Evolutionary conservation across 2,329 filamentous ascomycete genomes (phyloP).

Genomic region (Cytospora piceicola): DNA sequence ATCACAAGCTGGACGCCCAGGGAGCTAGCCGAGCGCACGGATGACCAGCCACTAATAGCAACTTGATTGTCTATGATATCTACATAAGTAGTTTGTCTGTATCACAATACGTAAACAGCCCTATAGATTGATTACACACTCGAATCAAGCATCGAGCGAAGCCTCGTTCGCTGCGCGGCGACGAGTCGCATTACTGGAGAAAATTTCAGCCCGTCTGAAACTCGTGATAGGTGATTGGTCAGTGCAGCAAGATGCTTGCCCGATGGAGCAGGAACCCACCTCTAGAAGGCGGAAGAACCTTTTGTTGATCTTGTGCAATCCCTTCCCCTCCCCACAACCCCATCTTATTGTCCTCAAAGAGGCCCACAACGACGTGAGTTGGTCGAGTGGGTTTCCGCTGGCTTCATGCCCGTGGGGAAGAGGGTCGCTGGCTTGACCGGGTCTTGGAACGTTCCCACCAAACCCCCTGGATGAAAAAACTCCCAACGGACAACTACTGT

Average conservation of each 20-base stretch:
- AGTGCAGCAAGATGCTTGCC: neutral
- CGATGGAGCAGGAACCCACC: slow-evolving; percentile 7
- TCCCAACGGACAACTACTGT: neutral
- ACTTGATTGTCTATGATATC: neutral
- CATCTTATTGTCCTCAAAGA: slow-evolving; percentile 17
- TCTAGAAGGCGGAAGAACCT: neutral
- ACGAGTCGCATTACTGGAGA: slow-evolving; percentile 21
- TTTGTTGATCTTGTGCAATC: neutral
- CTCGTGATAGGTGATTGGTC: slow-evolving; percentile 13
- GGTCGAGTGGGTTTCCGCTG: slow-evolving; percentile 18
- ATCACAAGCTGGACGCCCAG: slow-evolving; percentile 23
- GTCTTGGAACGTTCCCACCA: neutral
- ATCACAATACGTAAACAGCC: neutral
- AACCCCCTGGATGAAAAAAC: neutral
- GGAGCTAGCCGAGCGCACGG: neutral
- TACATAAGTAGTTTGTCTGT: too few relatives aligned
- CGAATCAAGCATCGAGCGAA: slow-evolving; percentile 14
- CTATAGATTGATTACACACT: neutral
- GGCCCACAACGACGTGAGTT: slow-evolving; percentile 17
- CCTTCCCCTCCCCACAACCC: slow-evolving; percentile 18
- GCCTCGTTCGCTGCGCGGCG: slow-evolving; percentile 16
- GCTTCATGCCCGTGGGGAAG: slow-evolving; percentile 21
- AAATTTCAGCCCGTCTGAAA: slow-evolving; percentile 13
- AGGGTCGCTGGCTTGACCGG: slow-evolving; percentile 6
- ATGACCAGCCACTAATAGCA: neutral